Conservation (phyloP, 116 monocot genomes). For the Trichopus zeylanicus region DNA sequence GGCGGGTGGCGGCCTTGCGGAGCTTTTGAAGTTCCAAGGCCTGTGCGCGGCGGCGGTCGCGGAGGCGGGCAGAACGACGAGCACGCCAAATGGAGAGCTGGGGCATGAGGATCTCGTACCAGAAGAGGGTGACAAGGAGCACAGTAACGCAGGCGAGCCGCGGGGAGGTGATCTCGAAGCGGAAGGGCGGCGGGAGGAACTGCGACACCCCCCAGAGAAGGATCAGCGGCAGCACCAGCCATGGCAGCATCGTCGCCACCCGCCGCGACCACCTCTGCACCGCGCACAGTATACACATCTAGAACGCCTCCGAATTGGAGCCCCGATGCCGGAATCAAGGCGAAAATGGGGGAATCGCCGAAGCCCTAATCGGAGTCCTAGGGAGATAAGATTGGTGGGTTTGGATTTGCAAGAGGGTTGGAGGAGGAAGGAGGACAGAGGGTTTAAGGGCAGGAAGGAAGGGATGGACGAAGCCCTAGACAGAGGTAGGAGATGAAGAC, state of each 20-base stretch:
- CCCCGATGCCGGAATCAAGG: too few relatives aligned
- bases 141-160: slow-evolving; percentile 38
- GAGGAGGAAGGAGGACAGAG: too few relatives aligned
- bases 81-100: slow-evolving; percentile 34
- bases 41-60: slow-evolving; percentile 24
- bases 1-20: slow-evolving; percentile 30
- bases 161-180: slow-evolving; percentile 44
- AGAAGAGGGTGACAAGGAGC: slow-evolving; percentile 36
- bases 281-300: slow-evolving; percentile 56
- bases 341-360: too few relatives aligned
- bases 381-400: too few relatives aligned
- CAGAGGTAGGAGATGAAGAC: too few relatives aligned
- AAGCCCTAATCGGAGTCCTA: too few relatives aligned
- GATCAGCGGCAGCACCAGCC: slow-evolving; percentile 38
- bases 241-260: slow-evolving; percentile 45
- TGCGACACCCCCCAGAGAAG: slow-evolving; percentile 34
- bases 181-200: slow-evolving; percentile 30
- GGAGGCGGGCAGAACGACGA: slow-evolving; percentile 33
- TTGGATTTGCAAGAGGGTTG: too few relatives aligned
- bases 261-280: slow-evolving; percentile 49
- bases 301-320: too few relatives aligned
- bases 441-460: too few relatives aligned
- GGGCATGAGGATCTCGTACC: slow-evolving; percentile 49
- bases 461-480: too few relatives aligned
- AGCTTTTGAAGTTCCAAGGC: slow-evolving; percentile 43